phyloP scores from a whole-genome alignment of 2,329 filamentous ascomycete genomes.

The Emergomyces africanus region DNA sequence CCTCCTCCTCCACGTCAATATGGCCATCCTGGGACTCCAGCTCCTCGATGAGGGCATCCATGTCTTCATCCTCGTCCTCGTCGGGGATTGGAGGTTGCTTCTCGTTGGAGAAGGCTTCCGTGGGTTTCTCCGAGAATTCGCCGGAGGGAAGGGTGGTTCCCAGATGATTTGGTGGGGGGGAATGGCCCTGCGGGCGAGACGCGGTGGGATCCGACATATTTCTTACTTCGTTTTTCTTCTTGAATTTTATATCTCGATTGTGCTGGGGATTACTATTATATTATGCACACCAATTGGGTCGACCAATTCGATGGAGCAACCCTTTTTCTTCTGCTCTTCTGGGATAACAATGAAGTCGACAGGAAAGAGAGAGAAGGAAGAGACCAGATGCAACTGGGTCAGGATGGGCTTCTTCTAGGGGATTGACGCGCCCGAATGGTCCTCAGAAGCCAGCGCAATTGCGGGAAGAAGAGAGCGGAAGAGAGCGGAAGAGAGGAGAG shows the following conservation, averaged over 20 bases:
- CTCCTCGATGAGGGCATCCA: slow-evolving; percentile 76
- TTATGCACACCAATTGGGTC: too few relatives aligned
- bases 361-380: too few relatives aligned
- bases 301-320: too few relatives aligned
- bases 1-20: slow-evolving; percentile 49
- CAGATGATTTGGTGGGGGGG: slow-evolving; percentile 14
- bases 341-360: too few relatives aligned
- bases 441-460: slow-evolving; percentile 1
- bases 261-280: too few relatives aligned
- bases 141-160: slow-evolving; percentile 14
- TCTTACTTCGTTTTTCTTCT: too few relatives aligned
- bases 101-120: slow-evolving; percentile 4
- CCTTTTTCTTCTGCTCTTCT: too few relatives aligned
- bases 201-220: slow-evolving; percentile 10
- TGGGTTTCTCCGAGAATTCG: slow-evolving; percentile 10
- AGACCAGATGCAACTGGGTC: too few relatives aligned
- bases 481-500: too few relatives aligned
- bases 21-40: slow-evolving; percentile 71
- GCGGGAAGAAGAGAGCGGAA: slow-evolving; percentile 3
- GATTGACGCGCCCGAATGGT: neutral
- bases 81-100: slow-evolving; percentile 19
- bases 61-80: slow-evolving; percentile 67
- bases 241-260: too few relatives aligned
- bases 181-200: slow-evolving; percentile 10
- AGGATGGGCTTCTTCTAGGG: neutral